These are phyloP conservation scores for Arachis stenosperma DNA, from an alignment of 306 rosid species.

Conservation along the genomic window DNA sequence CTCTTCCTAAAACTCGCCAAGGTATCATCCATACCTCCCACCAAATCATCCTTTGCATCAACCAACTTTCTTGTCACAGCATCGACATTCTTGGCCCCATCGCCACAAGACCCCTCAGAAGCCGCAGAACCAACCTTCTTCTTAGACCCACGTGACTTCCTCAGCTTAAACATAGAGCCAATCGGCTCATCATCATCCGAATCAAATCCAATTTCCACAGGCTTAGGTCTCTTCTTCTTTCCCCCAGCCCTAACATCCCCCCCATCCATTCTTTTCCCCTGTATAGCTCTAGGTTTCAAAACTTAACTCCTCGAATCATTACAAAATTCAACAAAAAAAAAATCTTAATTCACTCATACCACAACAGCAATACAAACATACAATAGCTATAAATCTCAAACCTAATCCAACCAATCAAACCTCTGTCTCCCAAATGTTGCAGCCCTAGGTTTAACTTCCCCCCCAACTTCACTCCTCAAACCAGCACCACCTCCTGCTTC, in stretches of 20 bases:
- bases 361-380: background rate
- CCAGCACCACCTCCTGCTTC: background rate
- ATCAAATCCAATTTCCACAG: conserved; percentile 53
- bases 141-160: conserved; percentile 58
- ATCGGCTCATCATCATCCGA: conserved; percentile 82
- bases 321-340: conserved; percentile 1
- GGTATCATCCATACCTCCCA: conserved; percentile 86
- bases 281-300: conserved; percentile 49
- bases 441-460: background rate
- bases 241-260: conserved; percentile 59
- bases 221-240: conserved; percentile 68
- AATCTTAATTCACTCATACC: conserved; percentile 32
- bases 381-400: background rate
- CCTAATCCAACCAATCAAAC: background rate
- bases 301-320: conserved; percentile 49
- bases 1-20: conserved; percentile 92
- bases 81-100: conserved; percentile 49
- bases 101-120: conserved; percentile 47
- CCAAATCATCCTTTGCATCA: conserved; percentile 55
- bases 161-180: conserved; percentile 77
- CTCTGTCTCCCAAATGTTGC: background rate
- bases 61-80: conserved; percentile 32
- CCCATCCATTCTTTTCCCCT: conserved; percentile 59
- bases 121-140: conserved; percentile 56
- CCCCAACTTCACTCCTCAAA: background rate